Conservation (phyloP, 2,329 filamentous ascomycete species). For the Phialophora expanda region DNA sequence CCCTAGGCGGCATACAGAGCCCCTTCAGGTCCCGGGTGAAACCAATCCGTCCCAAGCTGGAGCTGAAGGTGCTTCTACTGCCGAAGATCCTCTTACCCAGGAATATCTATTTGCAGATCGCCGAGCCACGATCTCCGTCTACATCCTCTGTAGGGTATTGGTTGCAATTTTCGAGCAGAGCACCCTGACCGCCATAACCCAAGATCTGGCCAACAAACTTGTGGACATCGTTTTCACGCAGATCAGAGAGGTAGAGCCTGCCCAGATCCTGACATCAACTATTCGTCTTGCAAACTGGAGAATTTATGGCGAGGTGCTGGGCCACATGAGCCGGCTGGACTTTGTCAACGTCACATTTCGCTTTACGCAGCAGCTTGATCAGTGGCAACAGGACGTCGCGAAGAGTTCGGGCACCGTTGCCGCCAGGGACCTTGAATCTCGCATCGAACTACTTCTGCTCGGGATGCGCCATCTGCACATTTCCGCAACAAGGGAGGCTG, state of each 20-base stretch:
- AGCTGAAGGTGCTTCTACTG: constrained; percentile 41
- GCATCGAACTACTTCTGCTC: constrained; percentile 82
- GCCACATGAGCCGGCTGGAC: constrained; percentile 94
- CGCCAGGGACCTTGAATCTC: constrained; percentile 74
- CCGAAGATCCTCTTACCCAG: constrained; percentile 47
- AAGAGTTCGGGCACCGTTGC: constrained; percentile 65
- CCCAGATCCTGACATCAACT: constrained; percentile 71
- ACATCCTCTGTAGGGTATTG: constrained; percentile 89
- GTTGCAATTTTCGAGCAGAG: constrained; percentile 94
- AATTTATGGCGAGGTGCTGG: constrained; percentile 87
- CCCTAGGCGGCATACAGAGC: constrained; percentile 76
- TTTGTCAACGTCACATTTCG: constrained; percentile 82
- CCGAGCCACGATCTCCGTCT: constrained; percentile 91
- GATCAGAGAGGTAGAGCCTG: constrained; percentile 83
- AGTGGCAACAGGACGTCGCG: constrained; percentile 74
- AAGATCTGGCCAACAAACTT: constrained; percentile 90
- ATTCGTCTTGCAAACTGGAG: constrained; percentile 94
- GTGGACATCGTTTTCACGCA: constrained; percentile 98
- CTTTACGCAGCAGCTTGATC: constrained; percentile 80
- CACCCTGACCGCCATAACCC: constrained; percentile 77
- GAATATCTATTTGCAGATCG: constrained; percentile 81
- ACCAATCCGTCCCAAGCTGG: constrained; percentile 43
- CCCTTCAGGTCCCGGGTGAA: constrained; percentile 56
- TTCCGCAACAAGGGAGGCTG: constrained; percentile 70
- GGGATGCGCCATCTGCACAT: constrained; percentile 91